Base-by-base conservation (phyloP, 1,284 basidiomycete genomes). In the Cutaneotrichosporon sp. region DNA sequence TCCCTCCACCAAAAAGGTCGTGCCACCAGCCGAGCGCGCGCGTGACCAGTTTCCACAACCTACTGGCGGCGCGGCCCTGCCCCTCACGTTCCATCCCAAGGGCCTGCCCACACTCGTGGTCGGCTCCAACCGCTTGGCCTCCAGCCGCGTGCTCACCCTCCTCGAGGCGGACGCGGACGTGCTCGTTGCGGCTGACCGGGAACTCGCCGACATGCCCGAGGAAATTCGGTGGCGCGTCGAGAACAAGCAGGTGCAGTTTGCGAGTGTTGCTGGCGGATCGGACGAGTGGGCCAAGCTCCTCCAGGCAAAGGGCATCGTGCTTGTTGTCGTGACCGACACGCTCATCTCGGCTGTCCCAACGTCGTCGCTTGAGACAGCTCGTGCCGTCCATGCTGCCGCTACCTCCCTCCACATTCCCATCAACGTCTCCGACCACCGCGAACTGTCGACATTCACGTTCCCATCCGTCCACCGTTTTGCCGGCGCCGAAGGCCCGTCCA, bases 391-490 rank as follows among this genome's bases (percentile, higher is more conserved):
- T 52, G 60, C 68, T 5, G 68, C 82, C 0, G 87, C 84, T 61
- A 77, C 72, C 23, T 59, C 75, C 0, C 79, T 81, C 17, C 80
- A 83, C 38, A 85, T 96, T 44, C 87, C 84, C 2, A 79, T 93
- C 62, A 97, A 94, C 65, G 83, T 89, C 30, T 84, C 90, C 8
- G 94, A 97, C 74, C 83, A 86, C 65, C 88, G 90, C 1, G 77
- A 82, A 9, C 79, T 94, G 20, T 96, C 90, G 71, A 90, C 96
- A 67, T 97, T 90, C 69, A 85, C 87, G 0, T 93, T 97, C 76
- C 83, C 88, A 0, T 84, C 91, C 0, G 84, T 85, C 0, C 90
- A 97, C 68, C 87, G 93, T 4, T 91, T 97, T 65, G 70, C 80
- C 5, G 65, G 70, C 10, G 30, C 58, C 34, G 53, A 55, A 42